A percentile compares a stretch with the other conserved stretches of the same genome.
Conservation (phyloP, 1,284 basidiomycete species). For the Rhodotorula sp. region DNA sequence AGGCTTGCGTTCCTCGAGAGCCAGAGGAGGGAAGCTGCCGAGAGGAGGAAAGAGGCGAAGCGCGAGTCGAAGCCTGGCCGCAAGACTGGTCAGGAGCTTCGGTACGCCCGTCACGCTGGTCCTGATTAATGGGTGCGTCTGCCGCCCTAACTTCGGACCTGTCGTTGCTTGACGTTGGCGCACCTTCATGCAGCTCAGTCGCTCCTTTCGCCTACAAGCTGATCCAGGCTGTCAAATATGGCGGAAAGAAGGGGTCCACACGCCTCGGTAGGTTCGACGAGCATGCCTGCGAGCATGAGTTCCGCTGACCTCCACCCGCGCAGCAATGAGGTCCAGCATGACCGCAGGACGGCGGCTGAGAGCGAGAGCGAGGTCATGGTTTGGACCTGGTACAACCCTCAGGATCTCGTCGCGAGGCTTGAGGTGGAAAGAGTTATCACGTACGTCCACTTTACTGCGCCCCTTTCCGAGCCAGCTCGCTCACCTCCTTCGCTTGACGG, state of each 20-base stretch:
- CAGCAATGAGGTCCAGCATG: background rate
- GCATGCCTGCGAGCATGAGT: accelerated
- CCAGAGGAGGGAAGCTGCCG: background rate
- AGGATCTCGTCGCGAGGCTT: background rate
- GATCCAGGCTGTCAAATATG: background rate
- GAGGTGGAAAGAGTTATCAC: background rate
- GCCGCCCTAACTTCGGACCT: accelerated
- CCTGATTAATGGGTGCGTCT: conserved; percentile 5
- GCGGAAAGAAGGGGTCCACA: background rate
- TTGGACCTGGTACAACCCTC: background rate
- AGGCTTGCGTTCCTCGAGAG: background rate
- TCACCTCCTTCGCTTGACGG: background rate
- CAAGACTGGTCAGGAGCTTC: background rate
- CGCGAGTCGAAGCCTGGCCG: too few species aligned
- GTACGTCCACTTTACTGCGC: background rate
- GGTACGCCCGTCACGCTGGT: background rate
- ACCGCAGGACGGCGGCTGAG: background rate
- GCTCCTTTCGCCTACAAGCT: conserved; percentile 6
- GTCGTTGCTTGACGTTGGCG: too few species aligned
- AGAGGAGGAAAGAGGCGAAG: background rate
- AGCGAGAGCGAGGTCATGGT: background rate
- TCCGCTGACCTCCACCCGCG: too few species aligned
- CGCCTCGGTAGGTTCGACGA: background rate
- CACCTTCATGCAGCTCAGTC: background rate
- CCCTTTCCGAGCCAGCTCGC: background rate